Percentiles rank a stretch among this genome's conserved stretches.
Evolutionary conservation across 352 stramenopile species (phyloP).

Genomic region (Pythium coloratum): DNA sequence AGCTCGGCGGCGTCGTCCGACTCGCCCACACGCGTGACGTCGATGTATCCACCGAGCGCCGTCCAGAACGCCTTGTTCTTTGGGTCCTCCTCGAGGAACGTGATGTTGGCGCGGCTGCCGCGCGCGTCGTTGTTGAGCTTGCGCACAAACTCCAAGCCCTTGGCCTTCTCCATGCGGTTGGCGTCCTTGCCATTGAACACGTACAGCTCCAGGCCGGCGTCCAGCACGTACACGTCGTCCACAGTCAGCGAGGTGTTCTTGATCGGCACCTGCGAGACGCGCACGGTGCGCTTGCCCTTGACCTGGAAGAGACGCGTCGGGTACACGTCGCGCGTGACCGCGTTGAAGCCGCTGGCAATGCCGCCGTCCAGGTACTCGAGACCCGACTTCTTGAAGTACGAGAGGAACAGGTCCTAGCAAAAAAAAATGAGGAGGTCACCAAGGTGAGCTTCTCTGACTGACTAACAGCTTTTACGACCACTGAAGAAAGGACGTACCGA

Average conservation of each 20-base stretch:
- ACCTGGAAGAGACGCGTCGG: slow-evolving; percentile 86
- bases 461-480: neutral
- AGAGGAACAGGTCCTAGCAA: slow-evolving; percentile 85
- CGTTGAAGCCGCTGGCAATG: slow-evolving; percentile 92
- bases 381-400: slow-evolving; percentile 91
- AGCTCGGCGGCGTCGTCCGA: slow-evolving; percentile 68
- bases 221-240: slow-evolving; percentile 95
- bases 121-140: slow-evolving; percentile 88
- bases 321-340: slow-evolving; percentile 89
- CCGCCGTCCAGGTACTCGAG: slow-evolving; percentile 93
- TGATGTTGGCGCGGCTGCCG: slow-evolving; percentile 74
- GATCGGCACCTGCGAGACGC: slow-evolving; percentile 85
- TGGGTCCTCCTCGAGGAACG: slow-evolving; percentile 89
- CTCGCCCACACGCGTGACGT: slow-evolving; percentile 65
- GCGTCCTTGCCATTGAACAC: slow-evolving; percentile 72
- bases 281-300: slow-evolving; percentile 89
- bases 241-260: slow-evolving; percentile 85
- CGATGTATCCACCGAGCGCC: slow-evolving; percentile 81
- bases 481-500: slow-evolving; percentile 36
- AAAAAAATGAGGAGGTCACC: neutral
- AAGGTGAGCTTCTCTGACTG: neutral
- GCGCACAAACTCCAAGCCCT: slow-evolving; percentile 86
- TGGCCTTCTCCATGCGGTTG: slow-evolving; percentile 91
- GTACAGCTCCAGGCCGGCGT: slow-evolving; percentile 92
- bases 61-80: slow-evolving; percentile 92